Base-by-base conservation (phyloP, 208 protist species). In the Sergeia podlipaevii region DNA sequence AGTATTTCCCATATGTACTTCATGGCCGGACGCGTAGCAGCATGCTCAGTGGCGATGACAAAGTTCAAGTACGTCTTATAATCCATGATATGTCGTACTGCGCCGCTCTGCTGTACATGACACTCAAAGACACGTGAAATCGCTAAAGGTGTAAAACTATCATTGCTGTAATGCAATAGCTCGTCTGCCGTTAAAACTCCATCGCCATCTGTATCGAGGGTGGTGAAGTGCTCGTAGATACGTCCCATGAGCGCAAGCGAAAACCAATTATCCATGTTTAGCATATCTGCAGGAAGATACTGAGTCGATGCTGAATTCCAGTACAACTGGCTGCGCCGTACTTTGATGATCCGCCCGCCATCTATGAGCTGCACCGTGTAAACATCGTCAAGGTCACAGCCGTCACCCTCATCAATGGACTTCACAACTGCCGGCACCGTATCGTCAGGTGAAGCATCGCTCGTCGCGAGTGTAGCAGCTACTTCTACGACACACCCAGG, bases 21-120 rank as follows among this genome's bases (percentile, higher is more conserved):
- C 60, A 94, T 78, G 17, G 85, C 70, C 23, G 86, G 70, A 4
- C 67, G 49, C n/a, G 81, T 86, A n/a, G 75, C 70, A 11, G 85
- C 76, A 71, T 97, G 76, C 62, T 93, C 82, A 10, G 77, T 92
- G 5, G 92, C 89, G 33, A 97, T 87, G 23, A 97, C 88, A 81
- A 97, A 97, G 62, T 96, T 86, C 10, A 97, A 57, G 51, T 91
- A 97, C 2, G 77, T 89, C 58, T 95, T 94, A 71, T 91, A 97
- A 59, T 96, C 85, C 83, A 97, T 96, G 36, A 95, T 60, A n/a
- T 74, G 52, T 89, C 77, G 0, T 72, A 60, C 17, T 56, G n/a
- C 57, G 24, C 77, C 70, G 50, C 67, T 90, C 46, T 91, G 81
- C 7, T 67, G 73, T 21, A 95, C 89, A 64, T 96, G 81, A 37